Evolutionary conservation across 1,284 basidiomycete species (phyloP), one percentile per base, ranked within the genome.

Genomic region (Vanrija humicola): DNA sequence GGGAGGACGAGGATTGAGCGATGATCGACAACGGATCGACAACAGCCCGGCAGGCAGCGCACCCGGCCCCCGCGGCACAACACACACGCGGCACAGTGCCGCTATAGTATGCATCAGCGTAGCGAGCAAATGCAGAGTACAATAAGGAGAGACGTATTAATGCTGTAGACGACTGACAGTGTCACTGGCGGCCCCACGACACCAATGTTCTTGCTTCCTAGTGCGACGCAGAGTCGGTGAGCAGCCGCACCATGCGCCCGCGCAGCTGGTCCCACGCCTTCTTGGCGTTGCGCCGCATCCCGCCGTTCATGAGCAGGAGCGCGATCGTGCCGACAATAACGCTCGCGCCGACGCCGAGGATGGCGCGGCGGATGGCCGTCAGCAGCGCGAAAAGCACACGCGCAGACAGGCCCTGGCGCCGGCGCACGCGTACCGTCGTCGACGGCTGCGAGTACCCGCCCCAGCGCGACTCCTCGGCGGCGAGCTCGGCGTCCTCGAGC

Each of bases 361-460:
- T 58, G 1, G 67, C 68, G n/a, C 72, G 56, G 29, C 70, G 64
- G 3, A 72, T 38, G 18, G 64, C 61, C 5, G 55, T 56, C 10
- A 74, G 43, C 21, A 74, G 46, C 15, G 59, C 63, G 65, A 66
- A 73, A 1, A 71, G 38, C 4, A 69, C 57, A 19, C 72, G 61
- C n/a, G 64, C 45, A 5, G 60, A 63, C 40, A 72, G 52, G 3
- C 68, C 62, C 40, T 55, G 58, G 50, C 52, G 61, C 25, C 47
- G 52, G n/a, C 51, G 50, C 5, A 50, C 23, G 38, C 61, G 54
- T 7, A 66, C 48, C 4, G 63, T 63, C 10, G 59, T 63, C 19
- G 49, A 52, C 50, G 50, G 34, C 63, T 64, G 15, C 52, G 50
- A 34, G 61, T 57, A 42, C 34, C 34, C 34, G 39, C 42, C 43